phyloP scores from a whole-genome alignment of 805 yeast species.

The Starmerella geochares region DNA sequence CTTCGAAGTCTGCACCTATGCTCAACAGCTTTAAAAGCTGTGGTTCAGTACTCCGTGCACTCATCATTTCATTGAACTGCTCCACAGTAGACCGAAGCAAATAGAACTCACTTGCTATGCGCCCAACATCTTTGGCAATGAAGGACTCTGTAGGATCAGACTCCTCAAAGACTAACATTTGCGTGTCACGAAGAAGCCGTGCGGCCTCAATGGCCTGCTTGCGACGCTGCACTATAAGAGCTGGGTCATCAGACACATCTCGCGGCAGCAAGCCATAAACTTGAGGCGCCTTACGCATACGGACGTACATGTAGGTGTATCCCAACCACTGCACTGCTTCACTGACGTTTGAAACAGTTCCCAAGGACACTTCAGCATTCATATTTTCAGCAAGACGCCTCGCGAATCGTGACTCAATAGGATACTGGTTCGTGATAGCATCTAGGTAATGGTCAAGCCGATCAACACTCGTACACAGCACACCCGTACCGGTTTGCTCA shows the following conservation, averaged over 20 bases:
- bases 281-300: slow-evolving; percentile 92
- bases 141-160: slow-evolving; percentile 53
- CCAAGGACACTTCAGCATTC: slow-evolving; percentile 92
- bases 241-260: slow-evolving; percentile 74
- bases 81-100: slow-evolving; percentile 76
- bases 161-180: slow-evolving; percentile 91
- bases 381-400: slow-evolving; percentile 78
- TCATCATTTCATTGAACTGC: slow-evolving; percentile 73
- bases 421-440: slow-evolving; percentile 83
- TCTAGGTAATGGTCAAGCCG: slow-evolving; percentile 80
- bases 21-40: slow-evolving; percentile 80
- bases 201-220: slow-evolving; percentile 74
- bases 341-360: slow-evolving; percentile 86
- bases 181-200: slow-evolving; percentile 66
- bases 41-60: slow-evolving; percentile 81
- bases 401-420: slow-evolving; percentile 78
- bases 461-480: slow-evolving; percentile 74
- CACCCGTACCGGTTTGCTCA: slow-evolving; percentile 86
- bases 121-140: slow-evolving; percentile 77
- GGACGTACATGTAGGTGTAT: slow-evolving; percentile 82
- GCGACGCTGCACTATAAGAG: slow-evolving; percentile 60
- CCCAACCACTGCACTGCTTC: slow-evolving; percentile 98
- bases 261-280: slow-evolving; percentile 85
- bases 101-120: slow-evolving; percentile 91
- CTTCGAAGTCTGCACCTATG: slow-evolving; percentile 88